A percentile compares a stretch with the other conserved stretches of the same genome.
These are phyloP conservation scores for Candolleomyces eurysporus DNA, from an alignment of 768 basidiomycete species.

Conservation along the genomic window DNA sequence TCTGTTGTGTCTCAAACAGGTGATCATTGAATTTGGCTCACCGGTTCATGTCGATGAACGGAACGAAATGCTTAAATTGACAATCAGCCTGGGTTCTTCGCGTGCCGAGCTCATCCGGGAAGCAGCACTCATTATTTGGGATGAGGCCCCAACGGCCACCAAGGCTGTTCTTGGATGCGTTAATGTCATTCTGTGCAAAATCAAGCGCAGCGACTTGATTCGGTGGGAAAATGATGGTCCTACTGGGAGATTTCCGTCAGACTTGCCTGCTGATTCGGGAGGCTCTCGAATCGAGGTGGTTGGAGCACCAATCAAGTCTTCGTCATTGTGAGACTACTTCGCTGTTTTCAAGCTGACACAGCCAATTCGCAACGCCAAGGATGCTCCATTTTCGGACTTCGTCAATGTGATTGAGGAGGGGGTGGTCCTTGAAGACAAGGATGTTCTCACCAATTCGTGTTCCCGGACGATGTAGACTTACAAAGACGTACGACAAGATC, in stretches of 20 bases:
- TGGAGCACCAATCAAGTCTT: slow-evolving; percentile 34
- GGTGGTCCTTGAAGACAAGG: slow-evolving; percentile 11
- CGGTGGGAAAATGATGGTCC: slow-evolving; percentile 34
- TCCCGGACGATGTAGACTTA: neutral
- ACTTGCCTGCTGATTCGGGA: slow-evolving; percentile 35
- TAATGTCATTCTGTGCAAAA: slow-evolving; percentile 27
- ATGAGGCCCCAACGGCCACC: slow-evolving; percentile 43
- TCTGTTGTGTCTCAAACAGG: no score
- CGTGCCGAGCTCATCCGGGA: slow-evolving; percentile 31
- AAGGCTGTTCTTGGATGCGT: slow-evolving; percentile 30
- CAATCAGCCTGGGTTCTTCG: neutral
- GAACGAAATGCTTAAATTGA: no score
- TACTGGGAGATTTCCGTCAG: slow-evolving; percentile 40
- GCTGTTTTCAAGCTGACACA: slow-evolving; percentile 20
- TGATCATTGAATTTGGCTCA: no score
- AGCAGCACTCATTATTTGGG: slow-evolving; percentile 34
- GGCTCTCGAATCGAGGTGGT: slow-evolving; percentile 27
- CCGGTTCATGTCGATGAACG: neutral
- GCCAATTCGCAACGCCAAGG: slow-evolving; percentile 36
- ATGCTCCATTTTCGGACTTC: slow-evolving; percentile 31
- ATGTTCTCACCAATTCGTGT: neutral
- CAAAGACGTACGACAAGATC: slow-evolving; percentile 21
- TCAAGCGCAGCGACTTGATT: slow-evolving; percentile 27
- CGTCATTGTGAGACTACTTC: slow-evolving; percentile 31
- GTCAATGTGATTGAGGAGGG: slow-evolving; percentile 39